Base-by-base conservation (phyloP, 2,329 filamentous ascomycete genomes). In the Lizonia empirigonia region DNA sequence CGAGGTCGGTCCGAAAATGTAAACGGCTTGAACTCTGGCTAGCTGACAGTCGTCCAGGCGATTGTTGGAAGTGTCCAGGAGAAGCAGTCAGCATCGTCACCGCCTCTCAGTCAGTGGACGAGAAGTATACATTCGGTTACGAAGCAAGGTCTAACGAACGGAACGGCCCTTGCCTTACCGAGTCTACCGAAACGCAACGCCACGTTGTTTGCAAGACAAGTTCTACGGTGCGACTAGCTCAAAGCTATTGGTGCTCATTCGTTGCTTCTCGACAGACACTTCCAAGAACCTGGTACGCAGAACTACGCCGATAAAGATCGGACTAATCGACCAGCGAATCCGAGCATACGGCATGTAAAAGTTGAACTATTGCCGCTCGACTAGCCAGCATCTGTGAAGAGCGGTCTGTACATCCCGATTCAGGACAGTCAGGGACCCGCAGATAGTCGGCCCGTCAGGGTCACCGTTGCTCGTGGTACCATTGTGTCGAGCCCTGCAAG, bases 141-240 rank as follows among this genome's bases (percentile, higher is more conserved):
- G 18, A 26, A 26, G 18, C 15, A 35, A 26, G 39, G 39, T 30
- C 30, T 46, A 32, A 22, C 20, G 23, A 34, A 41, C 48, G 54
- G 56, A 24, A 46, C 52, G 49, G 46, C 36, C 52, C 55, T 38
- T 53, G 46, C 45, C 29, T 34, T 48, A 24, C 41, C 46, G 19
- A 46, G 30, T 24, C 33, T 30, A 34, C 22, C 18, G n/a, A 47
- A 38, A 20, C 9, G 22, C 30, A n/a, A 29, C 49, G 49, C 42
- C 37, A 46, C 42, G 35, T 41, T 46, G 23, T 24, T 32, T 22
- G 18, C 24, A 24, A 26, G 36, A 16, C 37, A 26, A 19, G 26
- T 20, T 18, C 9, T 18, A 38, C 23, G 19, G 45, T 50, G 22
- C 19, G 32, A 23, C 20, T 26, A 44, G 34, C 7, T 27, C 5